Base-by-base conservation (phyloP, 225 moss, liverwort and hornwort species). In the Neckera pumila region DNA sequence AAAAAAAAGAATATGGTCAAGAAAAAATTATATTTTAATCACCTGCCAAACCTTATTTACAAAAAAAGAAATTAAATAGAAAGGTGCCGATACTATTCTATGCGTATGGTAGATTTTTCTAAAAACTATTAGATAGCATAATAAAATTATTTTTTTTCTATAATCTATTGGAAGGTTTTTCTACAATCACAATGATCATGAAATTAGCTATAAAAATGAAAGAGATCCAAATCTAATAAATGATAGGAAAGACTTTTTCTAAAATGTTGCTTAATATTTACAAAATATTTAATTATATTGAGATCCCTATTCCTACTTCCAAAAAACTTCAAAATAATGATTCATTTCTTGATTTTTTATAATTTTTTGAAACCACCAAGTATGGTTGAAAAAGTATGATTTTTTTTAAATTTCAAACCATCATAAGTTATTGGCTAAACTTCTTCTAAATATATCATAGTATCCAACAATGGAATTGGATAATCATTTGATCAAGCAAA, bases 21-120 rank as follows among this genome's bases (percentile, higher is more conserved):
- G 1, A 63, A 31, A 31, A 17, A 53, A 53, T 66, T 12, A 4
- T 4, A 40, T 40, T 40, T 69, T 25, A 25, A 8, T 1, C 40
- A 40, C 26, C 0, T 25, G 0, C 2, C 9, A 26, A 40, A 26
- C 9, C 4, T 70, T 69, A n/a, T 14, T 70, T 40, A 19, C 7
- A 0, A 1, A 42, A 70, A 23, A 70, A 38, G 7, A 5, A 26
- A 42, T 15, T 26, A 9, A 9, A 9, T 15, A 15, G 5, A 70
- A 1, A 42, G 2, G 15, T 71, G 5, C 9, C 5, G 2, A 71
- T 12, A 17, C 16, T 16, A 10, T 10, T 15, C 5, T 17, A 16
- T 25, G 1, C 1, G 16, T 43, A 27, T 0, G 0, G 2, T 72
- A 28, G 43, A 43, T 43, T 72, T 3, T 17, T 72, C 10, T 17